Base-by-base conservation (phyloP, 495 filamentous ascomycete species). In the Aspergillus hancockii region DNA sequence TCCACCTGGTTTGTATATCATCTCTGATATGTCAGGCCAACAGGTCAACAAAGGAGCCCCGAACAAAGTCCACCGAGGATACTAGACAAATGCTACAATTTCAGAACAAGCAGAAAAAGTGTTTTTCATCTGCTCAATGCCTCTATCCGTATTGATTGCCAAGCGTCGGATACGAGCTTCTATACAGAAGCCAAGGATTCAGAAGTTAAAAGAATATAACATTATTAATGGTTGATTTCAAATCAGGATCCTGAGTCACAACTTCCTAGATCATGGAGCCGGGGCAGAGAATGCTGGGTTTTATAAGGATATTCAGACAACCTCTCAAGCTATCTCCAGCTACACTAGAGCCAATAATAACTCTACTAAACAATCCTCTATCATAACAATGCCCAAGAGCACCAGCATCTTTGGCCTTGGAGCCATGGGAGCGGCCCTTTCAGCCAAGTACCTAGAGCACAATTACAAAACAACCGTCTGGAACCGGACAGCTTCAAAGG, bases 391-490 rank as follows among this genome's bases (percentile, higher is more conserved):
- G 46, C 25, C 19, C 25, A 22, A 28, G 8, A 13, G 12, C 25
- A 57, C 50, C 45, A 57, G 28, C 13, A 38, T 61, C 46, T 36
- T 61, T 46, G 59, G 59, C 23, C 59, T 61, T n/a, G 59, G 59
- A 13, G 54, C 59, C 18, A 62, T 62, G 59, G 54, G 54, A 30
- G 38, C 18, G 36, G 59, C 54, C 49, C 49, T 62, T 25, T 49
- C 59, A 25, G 19, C 22, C 40, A 49, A 53, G 13, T 62, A 54
- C 59, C 12, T 62, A 22, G 54, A 57, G 18, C 23, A 45, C 0
- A 34, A 40, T n/a, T 57, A 62, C 28, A 54, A 9, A 4, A 62
- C 59, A 1, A 57, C 54, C 8, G 23, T 62, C 54, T 62, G 59
- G 59, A 61, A 62, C 38, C 59, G 54, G 1, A 19, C 59, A 0